Conservation (phyloP, 495 filamentous ascomycete genomes). For the Cetradonia linearis region DNA sequence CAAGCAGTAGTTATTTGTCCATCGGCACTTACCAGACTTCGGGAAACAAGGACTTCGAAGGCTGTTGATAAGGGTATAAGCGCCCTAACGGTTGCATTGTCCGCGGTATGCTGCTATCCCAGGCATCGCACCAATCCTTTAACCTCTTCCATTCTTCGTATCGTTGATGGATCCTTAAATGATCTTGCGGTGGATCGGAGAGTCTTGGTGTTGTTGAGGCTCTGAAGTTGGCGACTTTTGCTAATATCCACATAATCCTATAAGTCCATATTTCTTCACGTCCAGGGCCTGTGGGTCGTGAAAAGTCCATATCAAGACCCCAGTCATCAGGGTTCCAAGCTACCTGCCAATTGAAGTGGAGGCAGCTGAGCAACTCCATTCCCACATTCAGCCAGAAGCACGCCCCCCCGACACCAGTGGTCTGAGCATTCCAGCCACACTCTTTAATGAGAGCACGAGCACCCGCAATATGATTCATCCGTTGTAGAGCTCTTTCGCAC, state of each 20-base stretch:
- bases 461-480: constrained; percentile 80
- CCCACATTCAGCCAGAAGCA: constrained; percentile 94
- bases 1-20: neutral
- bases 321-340: constrained; percentile 90
- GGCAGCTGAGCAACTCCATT: constrained; percentile 79
- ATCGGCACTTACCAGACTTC: constrained; percentile 61
- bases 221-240: constrained; percentile 77
- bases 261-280: constrained; percentile 86
- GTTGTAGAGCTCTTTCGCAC: constrained; percentile 61
- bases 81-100: constrained; percentile 83
- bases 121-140: constrained; percentile 64
- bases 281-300: constrained; percentile 37
- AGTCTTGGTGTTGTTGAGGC: constrained; percentile 49
- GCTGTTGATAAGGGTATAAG: constrained; percentile 57
- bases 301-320: constrained; percentile 78
- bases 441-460: constrained; percentile 83
- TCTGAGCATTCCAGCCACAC: constrained; percentile 78
- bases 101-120: constrained; percentile 65
- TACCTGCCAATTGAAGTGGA: constrained; percentile 78
- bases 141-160: constrained; percentile 70
- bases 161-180: constrained; percentile 51
- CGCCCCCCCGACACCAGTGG: constrained; percentile 68
- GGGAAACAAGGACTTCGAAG: constrained; percentile 66
- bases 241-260: constrained; percentile 80
- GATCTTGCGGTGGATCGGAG: constrained; percentile 48